These are phyloP conservation scores for Lentinula lateritia DNA, from an alignment of 768 basidiomycete genomes.

Conservation along the genomic window DNA sequence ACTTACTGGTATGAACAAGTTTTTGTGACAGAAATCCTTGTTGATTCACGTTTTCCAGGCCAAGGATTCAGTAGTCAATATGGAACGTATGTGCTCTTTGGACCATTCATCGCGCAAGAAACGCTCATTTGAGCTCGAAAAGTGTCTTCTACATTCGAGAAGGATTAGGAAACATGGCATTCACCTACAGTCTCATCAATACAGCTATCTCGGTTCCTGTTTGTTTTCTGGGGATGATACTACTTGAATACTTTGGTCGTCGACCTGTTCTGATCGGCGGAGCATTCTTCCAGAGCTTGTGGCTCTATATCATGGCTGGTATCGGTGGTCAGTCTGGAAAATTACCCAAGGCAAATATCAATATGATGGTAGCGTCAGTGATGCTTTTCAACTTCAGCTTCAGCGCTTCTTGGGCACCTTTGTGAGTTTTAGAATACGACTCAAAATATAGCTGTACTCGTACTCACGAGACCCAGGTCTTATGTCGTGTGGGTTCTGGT, in stretches of 20 bases:
- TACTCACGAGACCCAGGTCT: background rate
- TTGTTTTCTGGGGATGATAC: slow-evolving; percentile 4
- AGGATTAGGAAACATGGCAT: background rate
- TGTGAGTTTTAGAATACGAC: background rate
- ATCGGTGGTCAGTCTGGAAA: background rate
- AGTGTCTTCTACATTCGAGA: slow-evolving; percentile 7
- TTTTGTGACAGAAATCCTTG: background rate
- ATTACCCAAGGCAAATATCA: background rate
- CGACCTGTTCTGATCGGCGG: slow-evolving; percentile 4
- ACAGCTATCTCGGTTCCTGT: slow-evolving; percentile 3
- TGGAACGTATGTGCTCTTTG: background rate
- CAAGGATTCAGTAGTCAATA: slow-evolving; percentile 6
- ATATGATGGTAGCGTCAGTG: slow-evolving; percentile 3
- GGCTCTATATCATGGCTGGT: slow-evolving; percentile 1
- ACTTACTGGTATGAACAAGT: background rate
- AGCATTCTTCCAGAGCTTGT: slow-evolving; percentile 6
- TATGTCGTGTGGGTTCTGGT: background rate
- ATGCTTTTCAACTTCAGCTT: slow-evolving; percentile 6
- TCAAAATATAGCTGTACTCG: background rate
- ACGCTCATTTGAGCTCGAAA: background rate
- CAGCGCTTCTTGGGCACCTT: slow-evolving; percentile 4
- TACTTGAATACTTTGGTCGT: slow-evolving; percentile 5
- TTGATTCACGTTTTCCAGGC: background rate
- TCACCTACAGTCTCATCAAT: slow-evolving; percentile 6
- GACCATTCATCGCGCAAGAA: background rate